Evolutionary conservation across 257 asterid species (phyloP), one percentile per base, ranked within the genome.

Genomic region (Ocimum tenuiflorum): DNA sequence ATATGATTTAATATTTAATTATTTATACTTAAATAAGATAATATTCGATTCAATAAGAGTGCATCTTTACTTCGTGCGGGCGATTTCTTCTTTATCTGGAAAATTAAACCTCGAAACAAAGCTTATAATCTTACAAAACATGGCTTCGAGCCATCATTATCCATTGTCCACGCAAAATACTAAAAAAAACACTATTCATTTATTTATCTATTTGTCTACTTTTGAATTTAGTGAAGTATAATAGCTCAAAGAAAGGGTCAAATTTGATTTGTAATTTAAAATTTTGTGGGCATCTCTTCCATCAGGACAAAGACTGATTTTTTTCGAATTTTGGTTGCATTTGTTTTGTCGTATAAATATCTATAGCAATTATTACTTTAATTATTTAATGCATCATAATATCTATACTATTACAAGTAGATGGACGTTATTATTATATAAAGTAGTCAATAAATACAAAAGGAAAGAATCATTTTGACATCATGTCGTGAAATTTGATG

Each of bases 371-470:
- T 13, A 38, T 59, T 20, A 39, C n/a, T 11, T 39, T 39, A 43
- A 60, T 41, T 60, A 22, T 60, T 42, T 20, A 19, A 42, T 41
- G 53, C 8, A 13, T 42, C 41, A 41, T 20, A 57, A 35, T n/a
- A n/a, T 56, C n/a, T 41, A 20, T 38, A 41, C n/a, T 57, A 57
- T 41, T 22, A 59, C 52, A 39, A 11, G 51, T 41, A 7, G 66
- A 8, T 22, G 23, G 5, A n/a, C 4, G 51, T 4, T 22, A 11
- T 38, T 38, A 59, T 59, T 38, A 13, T 38, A 13, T 38, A 59
- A 59, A 59, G 36, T 39, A 59, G 48, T 35, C 65, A 59, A 59
- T 18, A 59, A 59, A 18, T 19, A 59, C 51, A 22, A 59, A 36
- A 6, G 14, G 49, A 11, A 11, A 12, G 36, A 20, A 18, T 38